Base-by-base conservation (phyloP, 768 basidiomycete species). In the Lactarius sp. region DNA sequence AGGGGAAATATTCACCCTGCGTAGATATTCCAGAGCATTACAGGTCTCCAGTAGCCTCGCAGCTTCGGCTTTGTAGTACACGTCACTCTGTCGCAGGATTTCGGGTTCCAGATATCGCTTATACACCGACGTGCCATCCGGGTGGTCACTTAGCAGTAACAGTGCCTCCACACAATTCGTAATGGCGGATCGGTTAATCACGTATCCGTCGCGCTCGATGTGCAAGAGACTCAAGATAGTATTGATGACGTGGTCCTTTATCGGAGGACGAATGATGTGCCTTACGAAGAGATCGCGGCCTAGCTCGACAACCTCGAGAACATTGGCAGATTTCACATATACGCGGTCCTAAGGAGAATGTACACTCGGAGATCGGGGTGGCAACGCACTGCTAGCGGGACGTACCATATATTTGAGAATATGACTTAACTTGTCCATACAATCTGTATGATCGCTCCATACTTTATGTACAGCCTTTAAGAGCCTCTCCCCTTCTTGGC, bases 331-430 rank as follows among this genome's bases (percentile, higher is more conserved):
- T 65, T 83, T 83, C 0, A 90, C 87, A 71, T 96, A 90, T 13
- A 92, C 89, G 51, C 94, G 91, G 77, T 99, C 97, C 97, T 99
- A 71, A 31, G n/a, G 36, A 39, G 22, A 22, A 61, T 18, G 16
- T 20, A 22, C 51, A 27, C 54, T 72, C 56, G 69, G 69, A 56
- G 65, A 54, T 59, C n/a, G 56, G 60, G 55, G 41, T n/a, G 47
- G 31, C 54, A 50, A 42, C 2, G 41, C 39, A 18, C 18, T 46
- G 18, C n/a, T 22, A 61, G 27, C 20, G 61, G 31, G 37, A 67
- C 73, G 52, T 70, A 97, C 97, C 94, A 99, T 97, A 72, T 99
- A 99, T 71, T 91, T 93, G 68, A 98, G 78, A 47, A 99, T 84
- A 74, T 94, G 93, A 12, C 87, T 84, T 63, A 99, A 73, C 73